A percentile compares a stretch with the other conserved stretches of the same genome.
Conservation (phyloP, 1,284 basidiomycete species). For the Cryptococcus maquisensis region DNA sequence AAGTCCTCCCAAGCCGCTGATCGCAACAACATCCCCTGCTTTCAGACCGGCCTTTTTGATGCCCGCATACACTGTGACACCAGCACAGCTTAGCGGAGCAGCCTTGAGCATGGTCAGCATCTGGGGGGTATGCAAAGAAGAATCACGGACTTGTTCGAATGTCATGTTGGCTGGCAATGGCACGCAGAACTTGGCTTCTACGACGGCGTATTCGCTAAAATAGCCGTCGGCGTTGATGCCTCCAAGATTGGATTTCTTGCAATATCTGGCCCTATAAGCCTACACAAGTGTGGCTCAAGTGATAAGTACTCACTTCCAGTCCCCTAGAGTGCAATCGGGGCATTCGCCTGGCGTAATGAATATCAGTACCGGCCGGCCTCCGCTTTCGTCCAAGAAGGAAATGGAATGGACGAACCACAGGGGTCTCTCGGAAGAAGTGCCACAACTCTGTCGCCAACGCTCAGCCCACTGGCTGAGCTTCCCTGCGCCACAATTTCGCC, state of each 20-base stretch:
- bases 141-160: conserved; percentile 20
- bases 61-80: conserved; percentile 26
- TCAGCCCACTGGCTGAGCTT: conserved; percentile 9
- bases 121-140: background rate
- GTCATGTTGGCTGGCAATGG: conserved; percentile 18
- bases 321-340: conserved; percentile 17
- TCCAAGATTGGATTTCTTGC: conserved; percentile 15
- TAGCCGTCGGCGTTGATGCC: conserved; percentile 25
- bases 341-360: conserved; percentile 10
- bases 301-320: conserved; percentile 14
- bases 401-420: conserved; percentile 14
- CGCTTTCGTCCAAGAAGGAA: too few species aligned
- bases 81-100: conserved; percentile 30
- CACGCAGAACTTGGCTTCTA: conserved; percentile 16
- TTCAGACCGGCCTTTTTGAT: conserved; percentile 24
- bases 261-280: conserved; percentile 12
- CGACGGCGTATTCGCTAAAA: conserved; percentile 27
- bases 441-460: conserved; percentile 21
- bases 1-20: conserved; percentile 28
- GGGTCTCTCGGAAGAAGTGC: conserved; percentile 14
- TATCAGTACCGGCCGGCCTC: background rate
- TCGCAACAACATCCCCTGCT: conserved; percentile 22
- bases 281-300: background rate
- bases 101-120: conserved; percentile 9
- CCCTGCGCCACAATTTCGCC: conserved; percentile 23